Percentiles rank a stretch among this genome's conserved stretches.
phyloP scores from a whole-genome alignment of 2,329 filamentous ascomycete species.

The Lasiodiplodia gonubiensis region DNA sequence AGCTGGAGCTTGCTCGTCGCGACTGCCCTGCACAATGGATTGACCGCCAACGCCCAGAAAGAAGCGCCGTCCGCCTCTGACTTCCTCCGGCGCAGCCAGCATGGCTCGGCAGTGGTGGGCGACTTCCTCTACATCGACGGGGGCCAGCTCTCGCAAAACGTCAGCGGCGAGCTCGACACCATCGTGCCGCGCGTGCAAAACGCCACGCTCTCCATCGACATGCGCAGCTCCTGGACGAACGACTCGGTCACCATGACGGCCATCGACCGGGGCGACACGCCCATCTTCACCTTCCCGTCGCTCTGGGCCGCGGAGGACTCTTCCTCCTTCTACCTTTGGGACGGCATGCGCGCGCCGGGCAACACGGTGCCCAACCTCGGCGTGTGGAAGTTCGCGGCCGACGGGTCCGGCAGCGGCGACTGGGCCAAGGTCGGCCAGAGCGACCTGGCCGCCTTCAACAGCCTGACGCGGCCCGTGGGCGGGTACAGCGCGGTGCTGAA shows the following conservation, averaged over 20 bases:
- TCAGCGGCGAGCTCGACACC: constrained; percentile 10
- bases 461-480: neutral
- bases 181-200: neutral
- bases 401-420: neutral
- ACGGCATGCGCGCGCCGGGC: neutral
- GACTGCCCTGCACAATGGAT: neutral
- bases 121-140: constrained; percentile 24
- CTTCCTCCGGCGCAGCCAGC: neutral
- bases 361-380: neutral
- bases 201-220: constrained; percentile 9
- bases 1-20: neutral
- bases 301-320: neutral
- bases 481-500: neutral
- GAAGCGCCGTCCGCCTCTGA: neutral
- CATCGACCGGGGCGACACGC: constrained; percentile 7
- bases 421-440: constrained; percentile 3
- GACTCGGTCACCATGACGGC: neutral
- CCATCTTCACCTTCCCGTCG: neutral
- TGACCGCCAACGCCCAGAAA: neutral
- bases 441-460: neutral
- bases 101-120: neutral
- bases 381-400: constrained; percentile 6
- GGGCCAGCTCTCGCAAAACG: neutral
- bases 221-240: constrained; percentile 23
- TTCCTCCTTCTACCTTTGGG: constrained; percentile 15